Conservation (phyloP, 352 stramenopile species). For the Globisporangium mamillatum region DNA sequence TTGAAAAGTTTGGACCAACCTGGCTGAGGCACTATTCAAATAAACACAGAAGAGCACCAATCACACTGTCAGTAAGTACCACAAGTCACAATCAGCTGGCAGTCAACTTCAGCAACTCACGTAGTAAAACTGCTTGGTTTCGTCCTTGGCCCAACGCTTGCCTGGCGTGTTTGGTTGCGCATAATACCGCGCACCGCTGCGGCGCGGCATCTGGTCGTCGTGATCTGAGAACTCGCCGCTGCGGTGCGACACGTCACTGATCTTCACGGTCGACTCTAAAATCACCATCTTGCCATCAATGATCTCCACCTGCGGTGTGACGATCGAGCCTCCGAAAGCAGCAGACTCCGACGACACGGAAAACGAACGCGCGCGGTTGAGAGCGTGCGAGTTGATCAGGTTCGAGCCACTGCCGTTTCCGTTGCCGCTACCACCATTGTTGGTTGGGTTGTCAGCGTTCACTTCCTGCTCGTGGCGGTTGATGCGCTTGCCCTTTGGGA, state of each 20-base stretch:
- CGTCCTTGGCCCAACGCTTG: slow-evolving; percentile 71
- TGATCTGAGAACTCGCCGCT: slow-evolving; percentile 28
- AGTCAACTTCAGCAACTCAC: slow-evolving; percentile 24
- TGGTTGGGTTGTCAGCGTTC: slow-evolving; percentile 29
- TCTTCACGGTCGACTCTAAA: slow-evolving; percentile 60
- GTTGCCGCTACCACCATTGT: slow-evolving; percentile 3
- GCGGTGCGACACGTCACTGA: slow-evolving; percentile 42
- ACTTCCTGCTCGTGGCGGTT: slow-evolving; percentile 66
- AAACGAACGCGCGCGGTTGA: slow-evolving; percentile 55
- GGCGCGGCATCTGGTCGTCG: slow-evolving; percentile 28
- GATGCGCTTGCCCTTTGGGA: slow-evolving; percentile 57
- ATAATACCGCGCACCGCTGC: slow-evolving; percentile 38
- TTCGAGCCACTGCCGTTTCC: slow-evolving; percentile 15
- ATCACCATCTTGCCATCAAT: slow-evolving; percentile 87
- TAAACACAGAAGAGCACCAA: not conserved
- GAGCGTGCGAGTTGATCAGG: slow-evolving; percentile 36
- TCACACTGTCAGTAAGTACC: slow-evolving; percentile 7
- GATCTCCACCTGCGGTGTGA: slow-evolving; percentile 79
- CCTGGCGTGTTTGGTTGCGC: slow-evolving; percentile 42
- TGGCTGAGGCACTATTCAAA: slow-evolving; percentile 63
- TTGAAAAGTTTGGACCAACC: slow-evolving; percentile 81
- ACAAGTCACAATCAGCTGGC: not conserved
- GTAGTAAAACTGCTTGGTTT: slow-evolving; percentile 89
- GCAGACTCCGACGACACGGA: slow-evolving; percentile 63
- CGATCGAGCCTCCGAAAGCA: slow-evolving; percentile 59